Conservation (phyloP, 1,284 basidiomycete genomes). For the Pterulicium gracile region DNA sequence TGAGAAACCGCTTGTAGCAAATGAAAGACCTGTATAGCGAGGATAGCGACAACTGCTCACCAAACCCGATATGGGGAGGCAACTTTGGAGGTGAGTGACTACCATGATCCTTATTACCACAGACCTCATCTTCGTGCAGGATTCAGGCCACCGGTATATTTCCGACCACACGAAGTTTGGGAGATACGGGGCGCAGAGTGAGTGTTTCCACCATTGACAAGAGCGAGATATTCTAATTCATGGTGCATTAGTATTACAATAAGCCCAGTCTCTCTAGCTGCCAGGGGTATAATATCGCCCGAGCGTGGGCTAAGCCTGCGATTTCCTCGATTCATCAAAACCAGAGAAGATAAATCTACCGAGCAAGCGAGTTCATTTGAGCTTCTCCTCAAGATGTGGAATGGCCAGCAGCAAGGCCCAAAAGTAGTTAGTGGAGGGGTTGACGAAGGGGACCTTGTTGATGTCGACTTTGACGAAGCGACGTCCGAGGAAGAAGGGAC, state of each 20-base stretch:
- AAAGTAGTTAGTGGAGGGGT: conserved; percentile 21
- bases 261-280: conserved; percentile 83
- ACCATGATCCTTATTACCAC: conserved; percentile 1
- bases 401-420: conserved; percentile 43
- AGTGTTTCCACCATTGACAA: conserved; percentile 15
- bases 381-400: conserved; percentile 61
- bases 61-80: conserved; percentile 47
- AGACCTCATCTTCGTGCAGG: conserved; percentile 27
- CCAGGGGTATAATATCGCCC: conserved; percentile 54
- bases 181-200: conserved; percentile 88
- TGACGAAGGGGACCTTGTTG: conserved; percentile 50
- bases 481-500: conserved; percentile 19
- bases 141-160: conserved; percentile 75
- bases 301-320: conserved; percentile 73
- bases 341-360: conserved; percentile 73
- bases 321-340: conserved; percentile 81
- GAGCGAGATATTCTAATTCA: conserved; percentile 3
- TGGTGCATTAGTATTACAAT: conserved; percentile 57
- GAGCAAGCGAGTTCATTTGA: conserved; percentile 73
- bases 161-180: conserved; percentile 82
- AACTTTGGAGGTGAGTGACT: conserved; percentile 54
- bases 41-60: conserved; percentile 56
- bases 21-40: conserved; percentile 57
- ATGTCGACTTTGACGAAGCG: no score
- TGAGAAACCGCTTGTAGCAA: conserved; percentile 22